Percentiles rank a stretch among this genome's conserved stretches.
Conservation (phyloP, 2,329 filamentous ascomycete genomes). For the Seiridium cupressi region DNA sequence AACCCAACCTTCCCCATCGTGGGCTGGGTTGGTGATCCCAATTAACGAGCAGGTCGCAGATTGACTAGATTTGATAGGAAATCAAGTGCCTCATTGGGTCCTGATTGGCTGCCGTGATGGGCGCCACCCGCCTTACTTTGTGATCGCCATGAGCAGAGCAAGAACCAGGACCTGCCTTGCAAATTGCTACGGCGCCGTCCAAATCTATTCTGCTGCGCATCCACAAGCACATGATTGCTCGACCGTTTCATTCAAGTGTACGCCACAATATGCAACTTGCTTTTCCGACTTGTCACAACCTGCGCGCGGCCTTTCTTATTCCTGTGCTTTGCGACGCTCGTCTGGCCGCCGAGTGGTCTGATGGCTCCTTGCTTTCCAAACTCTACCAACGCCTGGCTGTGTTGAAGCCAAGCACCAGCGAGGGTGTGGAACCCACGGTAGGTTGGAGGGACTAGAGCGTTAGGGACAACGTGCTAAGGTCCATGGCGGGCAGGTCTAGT, state of each 20-base stretch:
- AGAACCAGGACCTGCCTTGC: background rate
- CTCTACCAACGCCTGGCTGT: background rate
- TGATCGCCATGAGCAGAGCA: background rate
- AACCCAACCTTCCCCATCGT: background rate
- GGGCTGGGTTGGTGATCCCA: background rate
- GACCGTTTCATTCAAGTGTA: background rate
- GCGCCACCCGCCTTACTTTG: slow-evolving; percentile 31
- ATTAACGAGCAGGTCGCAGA: background rate
- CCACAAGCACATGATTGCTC: background rate
- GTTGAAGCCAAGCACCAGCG: background rate
- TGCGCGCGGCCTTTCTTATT: background rate
- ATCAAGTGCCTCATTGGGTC: background rate
- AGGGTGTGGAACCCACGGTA: too few relatives aligned
- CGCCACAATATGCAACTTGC: background rate
- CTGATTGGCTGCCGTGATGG: slow-evolving; percentile 23
- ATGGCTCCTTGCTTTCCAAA: background rate
- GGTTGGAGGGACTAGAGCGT: background rate
- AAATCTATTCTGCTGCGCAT: background rate
- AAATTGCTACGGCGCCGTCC: background rate
- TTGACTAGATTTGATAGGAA: background rate
- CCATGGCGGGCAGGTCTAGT: background rate
- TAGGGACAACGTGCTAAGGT: background rate
- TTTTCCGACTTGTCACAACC: background rate
- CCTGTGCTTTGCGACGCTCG: background rate
- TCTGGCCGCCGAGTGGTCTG: background rate